Evolutionary conservation across 1,284 basidiomycete genomes (phyloP).

Genomic region (Xerocomus amazonicus): DNA sequence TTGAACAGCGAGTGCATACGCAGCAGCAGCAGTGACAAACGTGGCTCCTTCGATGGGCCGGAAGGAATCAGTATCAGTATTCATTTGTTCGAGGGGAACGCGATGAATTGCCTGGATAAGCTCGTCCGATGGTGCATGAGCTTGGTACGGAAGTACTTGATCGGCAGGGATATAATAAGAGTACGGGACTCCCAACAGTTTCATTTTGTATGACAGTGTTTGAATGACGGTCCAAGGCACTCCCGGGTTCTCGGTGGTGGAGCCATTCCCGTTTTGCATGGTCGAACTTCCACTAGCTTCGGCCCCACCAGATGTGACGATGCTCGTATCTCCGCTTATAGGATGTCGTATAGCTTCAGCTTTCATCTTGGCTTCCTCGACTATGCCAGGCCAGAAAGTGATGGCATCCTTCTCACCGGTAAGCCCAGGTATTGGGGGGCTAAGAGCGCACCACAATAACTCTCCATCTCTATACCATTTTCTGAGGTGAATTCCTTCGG

Average conservation of each 20-base stretch:
- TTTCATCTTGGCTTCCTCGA: conserved; percentile 56
- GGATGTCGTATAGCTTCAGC: conserved; percentile 23
- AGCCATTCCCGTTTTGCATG: conserved; percentile 8
- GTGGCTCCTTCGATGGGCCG: conserved; percentile 41
- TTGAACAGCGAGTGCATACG: conserved; percentile 66
- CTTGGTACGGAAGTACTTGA: conserved; percentile 67
- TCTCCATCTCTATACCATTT: conserved; percentile 67
- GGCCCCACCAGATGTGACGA: not conserved
- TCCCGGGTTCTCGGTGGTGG: conserved; percentile 12
- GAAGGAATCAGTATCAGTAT: conserved; percentile 46
- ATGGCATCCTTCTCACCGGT: conserved; percentile 44
- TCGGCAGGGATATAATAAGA: conserved; percentile 46
- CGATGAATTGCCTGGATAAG: conserved; percentile 48
- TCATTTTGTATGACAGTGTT: conserved; percentile 56
- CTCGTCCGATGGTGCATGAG: conserved; percentile 49
- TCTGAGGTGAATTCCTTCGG: conserved; percentile 36
- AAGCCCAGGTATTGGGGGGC: conserved; percentile 45
- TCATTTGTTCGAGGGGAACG: conserved; percentile 44
- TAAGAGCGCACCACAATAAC: conserved; percentile 68
- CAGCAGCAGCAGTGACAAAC: conserved; percentile 48
- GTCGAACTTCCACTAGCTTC: conserved; percentile 3
- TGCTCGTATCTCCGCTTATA: conserved; percentile 8
- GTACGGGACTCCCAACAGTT: conserved; percentile 55
- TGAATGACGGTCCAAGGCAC: conserved; percentile 58
- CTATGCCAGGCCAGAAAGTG: conserved; percentile 67